phyloP scores from a whole-genome alignment of 2,329 filamentous ascomycete genomes.

The Bisporella sp. region DNA sequence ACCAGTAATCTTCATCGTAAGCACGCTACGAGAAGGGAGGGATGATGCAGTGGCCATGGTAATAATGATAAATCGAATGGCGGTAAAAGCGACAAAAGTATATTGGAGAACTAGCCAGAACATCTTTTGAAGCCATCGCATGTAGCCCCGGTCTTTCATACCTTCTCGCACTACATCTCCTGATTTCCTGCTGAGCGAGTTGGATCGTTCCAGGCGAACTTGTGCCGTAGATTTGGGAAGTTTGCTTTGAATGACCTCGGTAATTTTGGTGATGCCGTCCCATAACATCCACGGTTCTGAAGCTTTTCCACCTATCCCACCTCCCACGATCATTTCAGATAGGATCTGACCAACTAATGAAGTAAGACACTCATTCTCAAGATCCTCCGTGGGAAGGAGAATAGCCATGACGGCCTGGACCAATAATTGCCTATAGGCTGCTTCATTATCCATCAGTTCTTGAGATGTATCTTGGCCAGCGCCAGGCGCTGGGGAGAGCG shows the following conservation, averaged over 20 bases:
- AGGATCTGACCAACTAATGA: slow-evolving; percentile 81
- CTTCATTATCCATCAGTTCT: slow-evolving; percentile 61
- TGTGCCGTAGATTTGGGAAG: slow-evolving; percentile 25
- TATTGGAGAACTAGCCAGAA: slow-evolving; percentile 47
- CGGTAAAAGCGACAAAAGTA: slow-evolving; percentile 43
- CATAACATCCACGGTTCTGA: slow-evolving; percentile 87
- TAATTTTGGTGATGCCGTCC: slow-evolving; percentile 71
- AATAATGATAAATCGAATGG: slow-evolving; percentile 57
- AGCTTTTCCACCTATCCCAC: slow-evolving; percentile 69
- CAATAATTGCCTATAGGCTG: slow-evolving; percentile 79
- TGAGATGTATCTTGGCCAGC: slow-evolving; percentile 39
- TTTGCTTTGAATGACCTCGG: slow-evolving; percentile 37
- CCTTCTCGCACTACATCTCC: slow-evolving; percentile 9
- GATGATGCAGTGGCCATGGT: slow-evolving; percentile 62
- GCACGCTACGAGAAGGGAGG: slow-evolving; percentile 47
- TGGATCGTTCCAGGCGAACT: slow-evolving; percentile 24
- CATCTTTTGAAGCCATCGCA: slow-evolving; percentile 24
- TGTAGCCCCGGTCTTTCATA: slow-evolving; percentile 12
- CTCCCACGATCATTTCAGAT: slow-evolving; percentile 83
- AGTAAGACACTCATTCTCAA: slow-evolving; percentile 80
- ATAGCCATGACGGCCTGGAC: slow-evolving; percentile 75
- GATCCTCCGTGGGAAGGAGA: slow-evolving; percentile 84
- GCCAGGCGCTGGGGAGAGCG: slow-evolving; percentile 69
- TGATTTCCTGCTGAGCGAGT: slow-evolving; percentile 21
- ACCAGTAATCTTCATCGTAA: slow-evolving; percentile 17